These are phyloP conservation scores for Pueraria montana DNA, from an alignment of 306 rosid species.

Conservation along the genomic window DNA sequence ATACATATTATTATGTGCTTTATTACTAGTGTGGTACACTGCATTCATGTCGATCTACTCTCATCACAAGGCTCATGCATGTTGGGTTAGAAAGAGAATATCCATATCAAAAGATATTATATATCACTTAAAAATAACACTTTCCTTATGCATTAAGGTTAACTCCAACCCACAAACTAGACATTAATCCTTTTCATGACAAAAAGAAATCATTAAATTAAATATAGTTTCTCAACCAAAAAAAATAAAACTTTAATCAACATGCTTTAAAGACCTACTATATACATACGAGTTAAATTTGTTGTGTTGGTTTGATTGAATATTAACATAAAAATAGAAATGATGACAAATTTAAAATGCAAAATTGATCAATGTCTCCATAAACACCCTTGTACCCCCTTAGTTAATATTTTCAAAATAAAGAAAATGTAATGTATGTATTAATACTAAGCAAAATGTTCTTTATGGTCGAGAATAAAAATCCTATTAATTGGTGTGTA, in stretches of 20 bases:
- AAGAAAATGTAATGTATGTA: not conserved
- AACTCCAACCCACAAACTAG: not conserved
- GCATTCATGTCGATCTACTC: not conserved
- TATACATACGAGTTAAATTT: not conserved
- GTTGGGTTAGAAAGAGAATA: not conserved
- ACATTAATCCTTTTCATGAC: not conserved
- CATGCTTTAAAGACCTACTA: not conserved
- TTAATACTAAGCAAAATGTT: not conserved
- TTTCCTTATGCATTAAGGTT: not conserved
- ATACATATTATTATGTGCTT: not conserved
- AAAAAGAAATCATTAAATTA: not conserved
- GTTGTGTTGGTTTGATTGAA: not conserved
- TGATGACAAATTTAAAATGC: not conserved
- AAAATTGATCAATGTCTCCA: not conserved
- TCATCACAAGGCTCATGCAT: not conserved
- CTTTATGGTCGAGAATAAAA: not conserved
- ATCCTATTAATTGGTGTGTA: not conserved
- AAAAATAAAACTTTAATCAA: not conserved
- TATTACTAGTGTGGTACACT: not conserved
- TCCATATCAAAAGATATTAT: not conserved
- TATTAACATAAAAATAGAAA: not conserved
- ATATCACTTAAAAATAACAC: too few species aligned
- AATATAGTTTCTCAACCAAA: not conserved
- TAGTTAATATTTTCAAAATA: too few species aligned
- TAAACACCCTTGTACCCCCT: not conserved